Evolutionary conservation across 225 moss, liverwort and hornwort genomes (phyloP).

Genomic region (Rhytidiadelphus loreus): DNA sequence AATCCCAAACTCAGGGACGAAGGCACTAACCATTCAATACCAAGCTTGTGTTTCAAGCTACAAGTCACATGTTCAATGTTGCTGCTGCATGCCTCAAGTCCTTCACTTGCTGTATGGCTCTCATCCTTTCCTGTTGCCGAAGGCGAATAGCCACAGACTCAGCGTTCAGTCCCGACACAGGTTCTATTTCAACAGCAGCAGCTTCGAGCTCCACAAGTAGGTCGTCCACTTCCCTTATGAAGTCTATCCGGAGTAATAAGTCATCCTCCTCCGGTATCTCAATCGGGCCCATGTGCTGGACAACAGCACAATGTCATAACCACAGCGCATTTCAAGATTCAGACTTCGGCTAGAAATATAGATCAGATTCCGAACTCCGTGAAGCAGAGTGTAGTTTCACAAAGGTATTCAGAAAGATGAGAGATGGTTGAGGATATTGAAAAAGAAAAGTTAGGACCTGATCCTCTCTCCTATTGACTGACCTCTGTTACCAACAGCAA

Average conservation of each 20-base stretch:
- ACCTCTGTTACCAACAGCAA: neutral
- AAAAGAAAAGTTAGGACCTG: no score
- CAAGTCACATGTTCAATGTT: conserved; percentile 47
- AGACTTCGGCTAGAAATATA: neutral
- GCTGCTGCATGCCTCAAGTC: conserved; percentile 66
- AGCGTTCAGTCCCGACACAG: conserved; percentile 54
- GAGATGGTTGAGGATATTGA: neutral
- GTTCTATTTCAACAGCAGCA: conserved; percentile 29
- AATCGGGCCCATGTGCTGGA: conserved; percentile 77
- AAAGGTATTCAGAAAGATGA: neutral
- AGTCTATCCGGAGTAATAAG: conserved; percentile 65
- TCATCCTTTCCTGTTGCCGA: conserved; percentile 65
- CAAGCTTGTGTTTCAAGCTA: neutral
- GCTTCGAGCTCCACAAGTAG: conserved; percentile 51
- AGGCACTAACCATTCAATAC: neutral
- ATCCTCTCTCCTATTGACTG: neutral
- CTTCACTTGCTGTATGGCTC: conserved; percentile 70
- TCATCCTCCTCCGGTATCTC: conserved; percentile 89
- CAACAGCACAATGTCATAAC: neutral
- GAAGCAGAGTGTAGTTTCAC: neutral
- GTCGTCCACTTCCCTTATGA: conserved; percentile 79
- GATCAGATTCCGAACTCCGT: neutral
- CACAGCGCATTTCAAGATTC: neutral
- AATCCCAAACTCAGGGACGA: neutral
- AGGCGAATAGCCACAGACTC: conserved; percentile 66